These are phyloP conservation scores for Setaria viridis DNA, from an alignment of 202 grass and related monocot genomes.

Conservation along the genomic window DNA sequence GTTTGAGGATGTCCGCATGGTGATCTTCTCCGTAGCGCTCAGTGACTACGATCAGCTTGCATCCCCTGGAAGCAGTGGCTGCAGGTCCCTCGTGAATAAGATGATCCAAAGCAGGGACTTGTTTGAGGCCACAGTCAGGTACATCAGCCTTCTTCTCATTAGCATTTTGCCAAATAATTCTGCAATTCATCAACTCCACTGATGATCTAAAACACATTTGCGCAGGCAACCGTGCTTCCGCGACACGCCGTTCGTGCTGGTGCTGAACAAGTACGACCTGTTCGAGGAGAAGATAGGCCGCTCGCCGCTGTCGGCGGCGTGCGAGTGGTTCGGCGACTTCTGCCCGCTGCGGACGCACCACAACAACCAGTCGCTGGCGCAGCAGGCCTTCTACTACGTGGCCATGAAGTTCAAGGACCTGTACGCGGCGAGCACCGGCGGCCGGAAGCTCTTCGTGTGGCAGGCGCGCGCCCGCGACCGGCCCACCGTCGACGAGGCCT, in stretches of 20 bases:
- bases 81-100: slow-evolving; percentile 69
- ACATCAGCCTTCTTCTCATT: neutral
- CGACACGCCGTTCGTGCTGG: slow-evolving; percentile 78
- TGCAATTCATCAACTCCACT: neutral
- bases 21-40: slow-evolving; percentile 84
- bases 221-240: slow-evolving; percentile 83
- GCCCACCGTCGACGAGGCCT: slow-evolving; percentile 79
- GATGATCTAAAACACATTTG: neutral
- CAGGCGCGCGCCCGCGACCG: slow-evolving; percentile 78
- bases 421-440: slow-evolving; percentile 54
- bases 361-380: slow-evolving; percentile 81
- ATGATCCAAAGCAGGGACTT: slow-evolving; percentile 93
- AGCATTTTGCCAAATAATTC: neutral
- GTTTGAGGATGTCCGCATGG: slow-evolving; percentile 91
- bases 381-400: slow-evolving; percentile 93
- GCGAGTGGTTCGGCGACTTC: slow-evolving; percentile 93
- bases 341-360: slow-evolving; percentile 74
- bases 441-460: slow-evolving; percentile 89
- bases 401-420: slow-evolving; percentile 95
- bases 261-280: slow-evolving; percentile 95
- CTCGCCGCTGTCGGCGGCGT: slow-evolving; percentile 43
- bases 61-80: slow-evolving; percentile 46
- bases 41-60: slow-evolving; percentile 86
- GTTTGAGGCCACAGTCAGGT: slow-evolving; percentile 93
- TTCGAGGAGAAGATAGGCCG: slow-evolving; percentile 86